phyloP scores from a whole-genome alignment of 2,329 filamentous ascomycete species.

The Didymellaceae sp. region DNA sequence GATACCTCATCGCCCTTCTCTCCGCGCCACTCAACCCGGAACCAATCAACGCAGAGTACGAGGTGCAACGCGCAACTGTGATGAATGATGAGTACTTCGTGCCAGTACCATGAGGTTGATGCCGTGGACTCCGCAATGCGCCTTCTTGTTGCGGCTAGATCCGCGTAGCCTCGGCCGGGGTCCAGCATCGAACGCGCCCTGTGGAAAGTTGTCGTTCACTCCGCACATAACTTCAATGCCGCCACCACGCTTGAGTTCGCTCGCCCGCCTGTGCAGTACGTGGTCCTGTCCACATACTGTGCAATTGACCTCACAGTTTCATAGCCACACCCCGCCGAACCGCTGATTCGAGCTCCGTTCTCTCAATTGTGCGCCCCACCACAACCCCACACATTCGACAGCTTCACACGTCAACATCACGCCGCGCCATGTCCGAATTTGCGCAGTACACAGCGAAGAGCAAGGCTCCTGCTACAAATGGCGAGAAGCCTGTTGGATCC shows the following conservation, averaged over 20 bases:
- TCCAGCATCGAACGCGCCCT: constrained; percentile 9
- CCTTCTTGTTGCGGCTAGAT: constrained; percentile 5
- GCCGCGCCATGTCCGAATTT: constrained; percentile 40
- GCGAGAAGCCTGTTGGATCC: constrained; percentile 27
- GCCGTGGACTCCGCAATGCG: constrained; percentile 1
- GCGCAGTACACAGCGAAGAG: constrained; percentile 40
- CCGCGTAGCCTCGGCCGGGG: not conserved
- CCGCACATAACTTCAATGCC: constrained; percentile 29
- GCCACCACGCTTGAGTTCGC: constrained; percentile 25
- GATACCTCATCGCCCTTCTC: constrained; percentile 5
- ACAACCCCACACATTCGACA: constrained; percentile 14
- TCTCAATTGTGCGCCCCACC: constrained; percentile 16
- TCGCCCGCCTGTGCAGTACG: constrained; percentile 39
- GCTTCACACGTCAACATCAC: constrained; percentile 25
- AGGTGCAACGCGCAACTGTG: too few relatives aligned
- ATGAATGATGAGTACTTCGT: too few relatives aligned
- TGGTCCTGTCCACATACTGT: constrained; percentile 29
- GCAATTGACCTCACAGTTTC: constrained; percentile 37
- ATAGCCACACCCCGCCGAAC: constrained; percentile 25
- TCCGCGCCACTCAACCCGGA: too few relatives aligned
- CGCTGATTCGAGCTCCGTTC: constrained; percentile 11
- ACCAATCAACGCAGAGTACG: too few relatives aligned
- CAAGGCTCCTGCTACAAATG: constrained; percentile 23
- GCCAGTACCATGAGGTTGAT: too few relatives aligned
- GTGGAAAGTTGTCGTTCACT: not conserved